Percentiles rank a stretch among this genome's conserved stretches.
phyloP scores from a whole-genome alignment of 192 early-diverging fungal genomes.

The Coemansia sp. region DNA sequence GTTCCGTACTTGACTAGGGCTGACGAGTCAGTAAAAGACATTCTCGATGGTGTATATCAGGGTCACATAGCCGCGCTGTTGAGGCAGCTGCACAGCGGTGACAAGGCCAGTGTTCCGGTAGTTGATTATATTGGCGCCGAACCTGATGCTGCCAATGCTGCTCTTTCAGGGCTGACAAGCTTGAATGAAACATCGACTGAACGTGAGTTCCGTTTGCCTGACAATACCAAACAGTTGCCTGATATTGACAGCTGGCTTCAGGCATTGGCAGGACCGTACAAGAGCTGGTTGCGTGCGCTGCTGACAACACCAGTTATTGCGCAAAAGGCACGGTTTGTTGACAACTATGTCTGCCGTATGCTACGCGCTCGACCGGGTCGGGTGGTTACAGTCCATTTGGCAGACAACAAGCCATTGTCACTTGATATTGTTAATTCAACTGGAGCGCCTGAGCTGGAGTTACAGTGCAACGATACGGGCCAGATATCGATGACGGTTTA shows the following conservation, averaged over 20 bases:
- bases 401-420: neutral
- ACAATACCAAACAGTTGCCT: constrained; percentile 9
- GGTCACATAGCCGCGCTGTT: constrained; percentile 76
- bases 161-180: neutral
- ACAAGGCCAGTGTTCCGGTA: constrained; percentile 63
- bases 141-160: neutral
- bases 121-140: constrained; percentile 72
- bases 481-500: constrained; percentile 17
- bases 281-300: constrained; percentile 83
- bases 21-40: constrained; percentile 86
- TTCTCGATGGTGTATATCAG: constrained; percentile 79
- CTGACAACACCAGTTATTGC: constrained; percentile 70
- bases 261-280: constrained; percentile 63
- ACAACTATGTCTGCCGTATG: constrained; percentile 62
- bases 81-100: constrained; percentile 66
- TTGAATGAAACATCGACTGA: neutral
- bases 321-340: constrained; percentile 61
- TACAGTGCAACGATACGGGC: constrained; percentile 57
- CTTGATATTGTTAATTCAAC: constrained; percentile 28
- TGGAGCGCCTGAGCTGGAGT: constrained; percentile 73
- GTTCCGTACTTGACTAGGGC: constrained; percentile 68
- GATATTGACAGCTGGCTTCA: constrained; percentile 63
- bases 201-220: constrained; percentile 14
- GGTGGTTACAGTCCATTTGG: neutral
- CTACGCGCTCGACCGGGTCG: constrained; percentile 62